Evolutionary conservation across 495 filamentous ascomycete species (phyloP), one percentile per base, ranked within the genome.

Genomic region (Baudoinia panamericana): DNA sequence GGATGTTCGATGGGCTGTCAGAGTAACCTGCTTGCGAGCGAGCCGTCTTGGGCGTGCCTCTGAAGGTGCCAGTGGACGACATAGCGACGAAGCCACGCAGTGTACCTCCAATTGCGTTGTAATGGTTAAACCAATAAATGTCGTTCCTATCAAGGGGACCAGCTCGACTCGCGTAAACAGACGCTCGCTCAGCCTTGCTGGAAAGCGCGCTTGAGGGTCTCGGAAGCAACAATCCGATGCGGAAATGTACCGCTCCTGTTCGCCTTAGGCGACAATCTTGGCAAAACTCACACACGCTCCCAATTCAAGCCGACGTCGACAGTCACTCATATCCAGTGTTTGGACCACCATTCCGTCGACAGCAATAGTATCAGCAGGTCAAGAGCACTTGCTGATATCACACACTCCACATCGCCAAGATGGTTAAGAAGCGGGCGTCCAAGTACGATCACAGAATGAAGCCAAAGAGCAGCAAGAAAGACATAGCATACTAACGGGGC

Each of bases 401-500:
- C 20, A 34, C 11, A n/a, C 5, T 8, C 37, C 5, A 16, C 29
- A 46, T 20, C 71, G 77, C 71, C 73, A 95, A 68, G 66, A 97
- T 97, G 90, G 90, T 97, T 70, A 97, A 97, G 78, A 97, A 97
- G 79, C 82, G 88, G 75, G 85, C 90, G 67, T 86, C 82, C 73
- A 96, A 96, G 80, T 84, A 81, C 67, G 74, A 51, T 1, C 10
- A n/a, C n/a, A n/a, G n/a, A n/a, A n/a, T 35, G 9, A 13, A 3
- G 30, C 24, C 16, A n/a, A 11, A 34, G 36, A 42, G 31, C 38
- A 36, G 31, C 29, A 51, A 35, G 46, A 45, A 37, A 43, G 49
- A 37, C 23, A 23, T 11, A 12, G 32, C 3, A 30, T 28, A 25
- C 53, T 63, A 51, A 63, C 44, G n/a, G n/a, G n/a, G 43, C 53